Conservation (phyloP, 106 monocot species). For the Amphibolis antarctica region DNA sequence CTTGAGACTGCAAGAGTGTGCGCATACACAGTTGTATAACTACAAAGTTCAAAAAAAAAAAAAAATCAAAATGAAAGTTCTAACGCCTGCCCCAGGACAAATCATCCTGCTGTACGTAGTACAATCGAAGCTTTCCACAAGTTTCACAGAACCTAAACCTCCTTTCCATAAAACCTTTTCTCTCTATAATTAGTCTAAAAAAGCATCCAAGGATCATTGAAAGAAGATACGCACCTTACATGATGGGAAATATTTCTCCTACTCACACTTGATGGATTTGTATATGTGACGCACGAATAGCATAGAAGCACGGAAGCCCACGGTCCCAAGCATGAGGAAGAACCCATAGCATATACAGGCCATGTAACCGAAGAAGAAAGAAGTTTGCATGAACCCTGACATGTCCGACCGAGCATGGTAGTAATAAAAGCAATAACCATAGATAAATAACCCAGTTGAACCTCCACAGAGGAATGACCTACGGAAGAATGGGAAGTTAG, state of each 20-base stretch:
- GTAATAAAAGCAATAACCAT: constrained; percentile 55
- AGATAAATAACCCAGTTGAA: constrained; percentile 50
- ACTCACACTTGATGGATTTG: constrained; percentile 62
- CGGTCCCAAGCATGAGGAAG: constrained; percentile 46
- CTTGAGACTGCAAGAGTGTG: background rate
- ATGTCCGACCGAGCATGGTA: constrained; percentile 51
- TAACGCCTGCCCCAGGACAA: background rate
- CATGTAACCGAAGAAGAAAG: constrained; percentile 62
- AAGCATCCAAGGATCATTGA: background rate
- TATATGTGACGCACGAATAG: constrained; percentile 62
- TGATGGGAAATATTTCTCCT: constrained; percentile 3
- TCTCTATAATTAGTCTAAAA: background rate
- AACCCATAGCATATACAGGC: constrained; percentile 49
- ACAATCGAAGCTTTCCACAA: background rate
- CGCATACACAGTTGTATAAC: background rate
- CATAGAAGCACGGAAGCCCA: constrained; percentile 48
- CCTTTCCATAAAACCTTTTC: background rate
- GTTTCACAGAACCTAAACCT: background rate
- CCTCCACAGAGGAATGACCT: constrained; percentile 61
- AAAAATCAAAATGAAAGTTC: background rate
- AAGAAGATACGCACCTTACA: background rate
- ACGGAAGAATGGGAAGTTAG: constrained; percentile 7
- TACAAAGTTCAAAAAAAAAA: background rate
- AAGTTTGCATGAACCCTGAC: constrained; percentile 52
- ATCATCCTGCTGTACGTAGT: background rate